Percentiles rank a stretch among this genome's conserved stretches.
These are phyloP conservation scores for Monilinia laxa DNA, from an alignment of 2,329 filamentous ascomycete genomes.

Conservation along the genomic window DNA sequence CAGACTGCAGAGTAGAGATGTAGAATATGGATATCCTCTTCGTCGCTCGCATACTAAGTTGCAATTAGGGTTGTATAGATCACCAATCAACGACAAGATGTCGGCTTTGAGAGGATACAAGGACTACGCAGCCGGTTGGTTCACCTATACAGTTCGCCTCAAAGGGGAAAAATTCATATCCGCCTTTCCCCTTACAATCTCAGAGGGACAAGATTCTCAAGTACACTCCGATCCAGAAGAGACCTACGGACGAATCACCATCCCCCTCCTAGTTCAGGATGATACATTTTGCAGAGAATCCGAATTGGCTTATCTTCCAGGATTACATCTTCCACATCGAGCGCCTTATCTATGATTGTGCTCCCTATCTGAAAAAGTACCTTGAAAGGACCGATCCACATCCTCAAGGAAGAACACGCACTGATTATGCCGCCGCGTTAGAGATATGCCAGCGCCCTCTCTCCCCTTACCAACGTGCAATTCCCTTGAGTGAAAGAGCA, in stretches of 20 bases:
- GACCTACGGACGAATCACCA: not conserved
- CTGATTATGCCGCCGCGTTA: not conserved
- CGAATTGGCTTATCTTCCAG: not conserved
- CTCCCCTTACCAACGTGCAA: not conserved
- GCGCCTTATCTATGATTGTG: no score
- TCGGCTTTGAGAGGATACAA: no score
- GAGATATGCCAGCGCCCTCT: not conserved
- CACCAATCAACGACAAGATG: no score
- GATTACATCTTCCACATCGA: not conserved
- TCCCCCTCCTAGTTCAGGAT: not conserved
- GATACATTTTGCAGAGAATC: not conserved
- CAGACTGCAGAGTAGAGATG: no score
- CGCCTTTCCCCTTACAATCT: not conserved
- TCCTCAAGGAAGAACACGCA: not conserved
- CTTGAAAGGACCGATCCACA: not conserved
- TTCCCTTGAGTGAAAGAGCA: not conserved
- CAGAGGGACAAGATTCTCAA: not conserved
- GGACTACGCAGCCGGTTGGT: no score
- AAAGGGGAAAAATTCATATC: not conserved
- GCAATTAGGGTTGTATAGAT: no score
- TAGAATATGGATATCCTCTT: no score
- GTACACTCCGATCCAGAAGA: not conserved
- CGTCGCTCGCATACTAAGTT: not conserved
- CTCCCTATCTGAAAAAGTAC: not conserved
- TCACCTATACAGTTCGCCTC: no score